Percentiles rank a stretch among this genome's conserved stretches.
These are phyloP conservation scores for Dioszegia crocea DNA, from an alignment of 768 basidiomycete species.

Conservation along the genomic window DNA sequence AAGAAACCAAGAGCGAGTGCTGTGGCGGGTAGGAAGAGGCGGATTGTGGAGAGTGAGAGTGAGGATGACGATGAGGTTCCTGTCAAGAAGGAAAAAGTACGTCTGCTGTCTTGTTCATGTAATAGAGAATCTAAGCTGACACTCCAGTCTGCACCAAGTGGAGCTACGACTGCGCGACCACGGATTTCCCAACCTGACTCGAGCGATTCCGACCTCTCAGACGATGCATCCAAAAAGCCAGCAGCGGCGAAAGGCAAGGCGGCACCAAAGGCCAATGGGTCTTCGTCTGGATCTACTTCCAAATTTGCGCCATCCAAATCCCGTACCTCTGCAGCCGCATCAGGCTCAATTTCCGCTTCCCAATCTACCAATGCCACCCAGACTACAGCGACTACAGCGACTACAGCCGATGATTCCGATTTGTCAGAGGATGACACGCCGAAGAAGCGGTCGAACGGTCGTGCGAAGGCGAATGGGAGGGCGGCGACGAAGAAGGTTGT, in stretches of 20 bases:
- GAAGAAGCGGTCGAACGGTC: slow-evolving; percentile 47
- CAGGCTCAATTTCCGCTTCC: not conserved
- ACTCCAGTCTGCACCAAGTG: not conserved
- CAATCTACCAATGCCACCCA: too few species aligned
- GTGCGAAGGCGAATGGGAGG: not conserved
- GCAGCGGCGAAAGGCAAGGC: too few species aligned
- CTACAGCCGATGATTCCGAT: not conserved
- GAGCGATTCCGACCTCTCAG: slow-evolving; percentile 19
- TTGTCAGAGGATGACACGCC: slow-evolving; percentile 50
- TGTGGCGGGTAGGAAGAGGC: slow-evolving; percentile 19
- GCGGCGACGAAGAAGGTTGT: slow-evolving; percentile 21
- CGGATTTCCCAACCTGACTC: not conserved
- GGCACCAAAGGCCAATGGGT: too few species aligned
- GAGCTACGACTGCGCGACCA: not conserved
- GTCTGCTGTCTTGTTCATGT: not conserved
- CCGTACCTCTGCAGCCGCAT: not conserved
- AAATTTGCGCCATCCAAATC: not conserved
- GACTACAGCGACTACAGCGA: not conserved
- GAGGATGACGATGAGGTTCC: slow-evolving; percentile 50
- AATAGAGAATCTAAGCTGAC: not conserved
- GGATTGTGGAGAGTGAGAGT: slow-evolving; percentile 32
- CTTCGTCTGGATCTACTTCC: not conserved
- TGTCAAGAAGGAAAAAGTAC: slow-evolving; percentile 48
- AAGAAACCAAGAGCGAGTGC: slow-evolving; percentile 31
- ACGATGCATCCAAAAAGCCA: too few species aligned